These are phyloP conservation scores for Cydonia oblonga DNA, from an alignment of 331 rosid genomes.

Conservation along the genomic window DNA sequence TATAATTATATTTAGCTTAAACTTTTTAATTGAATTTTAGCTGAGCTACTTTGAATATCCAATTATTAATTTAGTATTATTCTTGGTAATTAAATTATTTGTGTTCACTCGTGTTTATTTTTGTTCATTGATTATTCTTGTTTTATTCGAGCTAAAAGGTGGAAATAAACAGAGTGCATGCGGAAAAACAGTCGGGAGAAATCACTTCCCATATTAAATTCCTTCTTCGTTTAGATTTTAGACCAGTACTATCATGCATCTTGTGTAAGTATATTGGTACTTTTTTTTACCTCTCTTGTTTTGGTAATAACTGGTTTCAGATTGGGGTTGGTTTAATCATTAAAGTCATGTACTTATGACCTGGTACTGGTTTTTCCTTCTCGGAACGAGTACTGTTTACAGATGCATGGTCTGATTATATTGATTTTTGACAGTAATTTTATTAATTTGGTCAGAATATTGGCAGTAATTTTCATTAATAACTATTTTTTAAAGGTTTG, in stretches of 20 bases:
- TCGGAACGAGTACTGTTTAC: not conserved
- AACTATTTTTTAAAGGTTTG: conserved; percentile 35
- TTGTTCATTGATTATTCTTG: too few species aligned
- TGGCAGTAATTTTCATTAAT: not conserved
- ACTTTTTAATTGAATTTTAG: too few species aligned
- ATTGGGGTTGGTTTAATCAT: conserved; percentile 12
- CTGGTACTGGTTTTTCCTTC: not conserved
- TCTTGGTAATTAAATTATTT: too few species aligned
- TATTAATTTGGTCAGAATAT: not conserved
- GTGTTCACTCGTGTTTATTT: too few species aligned
- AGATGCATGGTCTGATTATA: not conserved
- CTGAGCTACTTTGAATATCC: too few species aligned
- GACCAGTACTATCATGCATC: not conserved
- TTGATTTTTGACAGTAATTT: not conserved
- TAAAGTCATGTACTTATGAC: not conserved
- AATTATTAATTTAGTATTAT: not conserved
- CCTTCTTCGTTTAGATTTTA: not conserved
- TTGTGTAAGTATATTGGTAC: not conserved
- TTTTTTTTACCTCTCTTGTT: not conserved
- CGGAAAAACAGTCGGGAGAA: too few species aligned
- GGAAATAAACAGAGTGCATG: too few species aligned
- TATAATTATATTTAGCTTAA: too few species aligned
- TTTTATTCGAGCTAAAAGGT: too few species aligned
- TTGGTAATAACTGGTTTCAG: not conserved
- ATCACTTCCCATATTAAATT: not conserved